Evolutionary conservation across 495 filamentous ascomycete genomes (phyloP), one percentile per base, ranked within the genome.

Genomic region (Articulospora tetracladia): DNA sequence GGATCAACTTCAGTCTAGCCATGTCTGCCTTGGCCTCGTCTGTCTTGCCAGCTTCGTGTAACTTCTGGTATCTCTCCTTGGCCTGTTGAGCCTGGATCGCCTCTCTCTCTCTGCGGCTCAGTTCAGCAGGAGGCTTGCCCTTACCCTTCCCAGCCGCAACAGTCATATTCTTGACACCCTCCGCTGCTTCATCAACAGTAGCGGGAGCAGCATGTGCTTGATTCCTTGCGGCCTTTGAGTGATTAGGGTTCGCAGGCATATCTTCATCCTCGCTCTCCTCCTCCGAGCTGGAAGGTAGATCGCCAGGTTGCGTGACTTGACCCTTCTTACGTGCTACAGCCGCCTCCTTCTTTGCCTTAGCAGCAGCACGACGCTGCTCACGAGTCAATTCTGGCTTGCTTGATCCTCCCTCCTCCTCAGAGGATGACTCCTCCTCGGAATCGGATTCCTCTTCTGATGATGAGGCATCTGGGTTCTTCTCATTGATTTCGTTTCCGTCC

Each of bases 31-130:
- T 88, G 22, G 93, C 94, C 78, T 98, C 91, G 56, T 98, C 95
- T 39, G 94, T 97, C 82, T 97, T 97, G 57, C 94, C 94, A 66
- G 91, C 91, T 58, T 91, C 91, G 67, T 98, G 94, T 64, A 98
- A 70, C 79, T 97, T 97, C 81, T 88, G 81, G 68, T 97, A 98
- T 55, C 87, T 80, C 79, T 97, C 93, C 68, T 91, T 90, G 10
- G 91, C 91, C 72, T 91, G 88, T 63, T 88, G 86, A 0, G 93
- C 92, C 76, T 96, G 86, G 25, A 95, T 63, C 0, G 94, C 91
- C 76, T 98, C 94, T 17, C 92, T 80, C 83, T 98, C 93, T 39
- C 88, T 83, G 27, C 93, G 82, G 53, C 85, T 92, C 36, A 92
- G 73, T 72, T 90, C 84, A 20, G 74, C 77, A n/a, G 48, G 28